These are phyloP conservation scores for Fusarium sp. DNA, from an alignment of 2,329 filamentous ascomycete genomes.

Conservation along the genomic window DNA sequence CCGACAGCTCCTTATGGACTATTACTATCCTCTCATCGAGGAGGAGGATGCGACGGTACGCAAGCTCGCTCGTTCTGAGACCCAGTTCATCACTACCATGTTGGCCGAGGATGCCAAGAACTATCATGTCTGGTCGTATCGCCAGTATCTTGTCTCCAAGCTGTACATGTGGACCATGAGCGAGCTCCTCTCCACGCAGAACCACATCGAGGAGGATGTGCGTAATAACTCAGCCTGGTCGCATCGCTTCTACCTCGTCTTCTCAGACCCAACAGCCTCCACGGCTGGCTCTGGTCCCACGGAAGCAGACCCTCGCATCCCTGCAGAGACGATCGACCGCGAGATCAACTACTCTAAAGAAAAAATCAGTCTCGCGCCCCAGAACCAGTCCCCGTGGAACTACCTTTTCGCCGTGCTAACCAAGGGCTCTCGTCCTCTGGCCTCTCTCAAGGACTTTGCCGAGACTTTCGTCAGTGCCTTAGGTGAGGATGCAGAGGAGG, in stretches of 20 bases:
- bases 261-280: constrained; percentile 71
- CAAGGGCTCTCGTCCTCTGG: constrained; percentile 71
- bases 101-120: constrained; percentile 92
- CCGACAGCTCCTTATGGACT: constrained; percentile 75
- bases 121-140: constrained; percentile 98
- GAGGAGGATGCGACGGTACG: constrained; percentile 67
- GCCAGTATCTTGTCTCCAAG: constrained; percentile 78
- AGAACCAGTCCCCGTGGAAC: constrained; percentile 96
- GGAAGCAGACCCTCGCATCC: constrained; percentile 69
- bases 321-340: constrained; percentile 75
- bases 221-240: constrained; percentile 99
- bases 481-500: constrained; percentile 64
- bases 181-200: constrained; percentile 80
- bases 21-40: constrained; percentile 72
- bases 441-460: constrained; percentile 63
- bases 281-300: constrained; percentile 66
- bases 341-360: constrained; percentile 83
- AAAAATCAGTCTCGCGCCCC: constrained; percentile 84
- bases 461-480: constrained; percentile 66
- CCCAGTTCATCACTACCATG: constrained; percentile 83
- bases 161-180: constrained; percentile 79
- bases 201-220: constrained; percentile 83
- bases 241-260: constrained; percentile 94
- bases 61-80: constrained; percentile 75
- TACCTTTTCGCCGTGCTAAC: constrained; percentile 84